These are phyloP conservation scores for Cyberlindnera maclurae DNA, from an alignment of 805 yeast genomes.

Conservation along the genomic window DNA sequence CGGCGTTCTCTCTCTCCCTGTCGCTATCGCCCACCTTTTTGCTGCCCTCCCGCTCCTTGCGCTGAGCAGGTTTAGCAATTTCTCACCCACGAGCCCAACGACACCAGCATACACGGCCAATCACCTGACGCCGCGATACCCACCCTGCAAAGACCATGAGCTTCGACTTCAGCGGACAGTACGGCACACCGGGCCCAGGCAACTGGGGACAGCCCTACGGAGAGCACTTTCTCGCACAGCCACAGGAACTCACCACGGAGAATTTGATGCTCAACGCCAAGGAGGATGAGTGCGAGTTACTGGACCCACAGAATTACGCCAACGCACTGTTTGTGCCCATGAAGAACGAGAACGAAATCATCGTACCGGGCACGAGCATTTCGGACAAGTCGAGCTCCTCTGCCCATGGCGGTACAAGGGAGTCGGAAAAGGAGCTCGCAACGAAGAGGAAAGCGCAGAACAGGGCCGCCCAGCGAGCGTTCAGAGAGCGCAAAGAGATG, in stretches of 20 bases:
- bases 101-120: no score
- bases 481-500: constrained; percentile 73
- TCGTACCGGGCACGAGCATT: background rate
- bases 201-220: constrained; percentile 2
- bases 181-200: background rate
- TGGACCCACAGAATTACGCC: constrained; percentile 4
- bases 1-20: no score
- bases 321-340: background rate
- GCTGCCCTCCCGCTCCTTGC: no score
- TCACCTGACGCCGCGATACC: no score
- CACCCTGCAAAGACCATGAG: no score
- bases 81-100: no score
- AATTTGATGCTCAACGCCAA: constrained; percentile 9
- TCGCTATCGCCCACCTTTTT: no score
- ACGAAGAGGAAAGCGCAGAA: constrained; percentile 69
- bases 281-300: constrained; percentile 16
- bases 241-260: constrained; percentile 8
- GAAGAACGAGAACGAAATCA: constrained; percentile 4
- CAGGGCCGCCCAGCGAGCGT: constrained; percentile 84
- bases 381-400: constrained; percentile 20
- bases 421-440: constrained; percentile 33
- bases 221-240: background rate
- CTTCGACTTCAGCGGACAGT: no score
- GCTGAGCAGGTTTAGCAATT: no score
- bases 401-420: constrained; percentile 1